Conservation (phyloP, 2,329 filamentous ascomycete genomes). For the Cladophialophora carrionii region DNA sequence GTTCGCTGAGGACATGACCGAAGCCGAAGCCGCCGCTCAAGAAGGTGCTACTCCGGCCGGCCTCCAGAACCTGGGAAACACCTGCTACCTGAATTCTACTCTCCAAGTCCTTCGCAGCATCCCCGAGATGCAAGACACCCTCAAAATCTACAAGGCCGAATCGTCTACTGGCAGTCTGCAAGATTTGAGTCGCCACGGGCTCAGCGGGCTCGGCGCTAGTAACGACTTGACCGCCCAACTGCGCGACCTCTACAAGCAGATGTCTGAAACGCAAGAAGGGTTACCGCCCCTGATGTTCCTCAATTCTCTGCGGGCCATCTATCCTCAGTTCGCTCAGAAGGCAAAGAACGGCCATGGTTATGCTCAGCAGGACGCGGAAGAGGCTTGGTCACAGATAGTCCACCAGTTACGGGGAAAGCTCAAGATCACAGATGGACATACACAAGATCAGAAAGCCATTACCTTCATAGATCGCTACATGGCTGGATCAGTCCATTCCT, state of each 20-base stretch:
- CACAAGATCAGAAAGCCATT: constrained; percentile 52
- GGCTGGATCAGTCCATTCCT: constrained; percentile 76
- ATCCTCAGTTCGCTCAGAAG: constrained; percentile 91
- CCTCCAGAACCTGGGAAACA: constrained; percentile 91
- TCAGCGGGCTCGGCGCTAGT: constrained; percentile 62
- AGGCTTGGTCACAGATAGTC: constrained; percentile 96
- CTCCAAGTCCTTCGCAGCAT: constrained; percentile 88
- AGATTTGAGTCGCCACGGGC: constrained; percentile 58
- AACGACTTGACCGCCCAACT: constrained; percentile 76
- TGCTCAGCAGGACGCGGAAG: constrained; percentile 98
- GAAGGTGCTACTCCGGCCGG: constrained; percentile 86
- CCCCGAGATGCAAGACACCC: constrained; percentile 82
- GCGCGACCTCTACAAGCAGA: constrained; percentile 81
- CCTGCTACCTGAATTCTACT: constrained; percentile 97
- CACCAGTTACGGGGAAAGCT: constrained; percentile 79
- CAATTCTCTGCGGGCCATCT: constrained; percentile 73
- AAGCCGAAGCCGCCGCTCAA: constrained; percentile 82
- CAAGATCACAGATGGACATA: constrained; percentile 55
- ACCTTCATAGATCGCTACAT: constrained; percentile 92
- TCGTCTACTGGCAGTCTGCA: constrained; percentile 44
- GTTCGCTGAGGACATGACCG: constrained; percentile 97
- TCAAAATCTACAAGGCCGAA: constrained; percentile 63
- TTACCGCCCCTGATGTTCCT: constrained; percentile 83
- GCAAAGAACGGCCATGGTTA: constrained; percentile 80
- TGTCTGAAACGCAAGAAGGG: constrained; percentile 86